phyloP scores from a whole-genome alignment of 2,329 filamentous ascomycete genomes.

The Amauroascus niger region DNA sequence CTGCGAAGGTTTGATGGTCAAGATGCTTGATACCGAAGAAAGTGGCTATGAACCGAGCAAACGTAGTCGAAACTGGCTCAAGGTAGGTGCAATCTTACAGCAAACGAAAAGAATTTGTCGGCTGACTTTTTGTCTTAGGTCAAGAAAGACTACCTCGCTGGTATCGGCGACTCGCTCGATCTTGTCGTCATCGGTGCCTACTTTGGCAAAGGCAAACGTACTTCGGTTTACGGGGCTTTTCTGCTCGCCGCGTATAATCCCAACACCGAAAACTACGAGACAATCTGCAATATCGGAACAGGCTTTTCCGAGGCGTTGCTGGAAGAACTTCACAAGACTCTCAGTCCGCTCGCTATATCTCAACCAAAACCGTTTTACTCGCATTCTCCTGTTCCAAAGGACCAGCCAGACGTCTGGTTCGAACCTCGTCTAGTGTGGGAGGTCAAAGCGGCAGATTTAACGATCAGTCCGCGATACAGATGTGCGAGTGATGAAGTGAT shows the following conservation, averaged over 20 bases:
- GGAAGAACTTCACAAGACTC: conserved; percentile 69
- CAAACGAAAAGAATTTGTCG: not conserved
- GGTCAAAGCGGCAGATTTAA: conserved; percentile 92
- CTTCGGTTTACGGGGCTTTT: conserved; percentile 91
- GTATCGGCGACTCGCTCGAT: conserved; percentile 89
- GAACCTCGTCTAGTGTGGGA: conserved; percentile 94
- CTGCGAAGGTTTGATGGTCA: conserved; percentile 97
- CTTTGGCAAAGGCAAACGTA: conserved; percentile 88
- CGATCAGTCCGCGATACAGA: conserved; percentile 83
- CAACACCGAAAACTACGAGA: conserved; percentile 72
- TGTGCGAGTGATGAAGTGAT: conserved; percentile 75
- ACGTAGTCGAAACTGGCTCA: conserved; percentile 95
- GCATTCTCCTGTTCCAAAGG: conserved; percentile 72
- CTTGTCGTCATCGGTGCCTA: conserved; percentile 94
- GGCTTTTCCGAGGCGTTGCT: conserved; percentile 92
- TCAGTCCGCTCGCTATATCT: conserved; percentile 73
- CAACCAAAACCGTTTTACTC: conserved; percentile 88
- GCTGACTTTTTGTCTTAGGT: conserved; percentile 46
- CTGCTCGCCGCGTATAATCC: conserved; percentile 88
- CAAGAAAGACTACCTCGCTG: conserved; percentile 95
- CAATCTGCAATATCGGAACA: conserved; percentile 95
- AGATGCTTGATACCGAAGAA: conserved; percentile 91
- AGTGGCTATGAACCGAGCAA: conserved; percentile 95
- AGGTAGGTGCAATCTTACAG: conserved; percentile 45
- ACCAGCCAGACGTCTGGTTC: conserved; percentile 98